Base-by-base conservation (phyloP, 768 basidiomycete species). In the Chalciporus pseudorubinellus region DNA sequence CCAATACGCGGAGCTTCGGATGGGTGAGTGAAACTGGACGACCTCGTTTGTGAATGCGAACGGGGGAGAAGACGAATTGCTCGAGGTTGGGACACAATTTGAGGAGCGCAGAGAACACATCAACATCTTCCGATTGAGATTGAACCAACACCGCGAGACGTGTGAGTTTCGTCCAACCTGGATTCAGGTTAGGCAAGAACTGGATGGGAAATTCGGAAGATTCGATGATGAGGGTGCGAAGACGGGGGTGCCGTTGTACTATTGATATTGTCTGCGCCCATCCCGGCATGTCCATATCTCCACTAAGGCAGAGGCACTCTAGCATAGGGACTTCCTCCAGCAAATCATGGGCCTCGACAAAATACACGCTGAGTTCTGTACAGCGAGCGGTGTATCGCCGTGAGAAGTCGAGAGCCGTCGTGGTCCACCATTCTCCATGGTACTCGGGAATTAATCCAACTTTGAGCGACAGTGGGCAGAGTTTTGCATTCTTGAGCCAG, bases 401-500 rank as follows among this genome's bases (percentile, higher is more conserved):
- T 12, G 50, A 36, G n/a, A 51, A 14, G 8, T 44, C 42, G 2
- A 22, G 2, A 20, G 24, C 42, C 11, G 18, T 20, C 16, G 6
- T 10, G 28, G 10, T 44, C 11, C 20, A 24, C 7, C 10, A 11
- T 20, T 22, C 12, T 11, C 11, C 8, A 18, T 4, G 11, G 7
- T 20, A 10, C 20, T 9, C 4, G 14, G 22, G 24, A 49, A 18
- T 19, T 7, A 24, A 24, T 18, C 18, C 10, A 7, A 40, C 11
- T 22, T 24, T 38, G 4, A 52, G 36, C 5, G 51, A 52, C n/a
- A 52, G 47, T 6, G 51, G 50, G 14, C 6, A 16, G 50, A 36
- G 21, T 13, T 14, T 19, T 8, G 51, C 38, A 13, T 39, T 26
- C 36, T 34, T n/a, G n/a, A 39, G 20, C 38, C 38, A 39, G 14